Conservation (phyloP, 2,329 filamentous ascomycete genomes). For the Aspergillus nomiae region DNA sequence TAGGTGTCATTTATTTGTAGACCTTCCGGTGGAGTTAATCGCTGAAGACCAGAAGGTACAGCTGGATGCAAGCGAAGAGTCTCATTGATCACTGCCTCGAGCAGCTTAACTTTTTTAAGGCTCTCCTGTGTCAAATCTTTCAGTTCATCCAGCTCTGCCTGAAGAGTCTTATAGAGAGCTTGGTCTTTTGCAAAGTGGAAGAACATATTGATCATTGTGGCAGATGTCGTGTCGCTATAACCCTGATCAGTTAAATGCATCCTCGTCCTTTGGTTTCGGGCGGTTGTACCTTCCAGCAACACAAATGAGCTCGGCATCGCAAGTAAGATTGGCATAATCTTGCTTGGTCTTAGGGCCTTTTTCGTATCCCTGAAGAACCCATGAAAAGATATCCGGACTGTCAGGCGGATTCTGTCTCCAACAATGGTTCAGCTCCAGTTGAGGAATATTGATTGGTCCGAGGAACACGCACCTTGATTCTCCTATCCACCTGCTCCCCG, state of each 20-base stretch:
- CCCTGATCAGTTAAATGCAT: too few species aligned
- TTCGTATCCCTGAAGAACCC: constrained; percentile 13
- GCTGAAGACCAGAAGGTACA: constrained; percentile 6
- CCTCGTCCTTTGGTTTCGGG: too few species aligned
- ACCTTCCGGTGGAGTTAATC: constrained; percentile 13
- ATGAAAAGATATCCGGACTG: constrained; percentile 19
- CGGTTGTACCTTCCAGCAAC: constrained; percentile 26
- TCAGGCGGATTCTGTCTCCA: constrained; percentile 15
- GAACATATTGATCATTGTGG: constrained; percentile 9
- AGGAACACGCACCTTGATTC: background rate
- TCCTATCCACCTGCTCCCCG: background rate
- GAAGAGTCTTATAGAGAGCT: background rate
- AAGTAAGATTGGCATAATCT: constrained; percentile 15
- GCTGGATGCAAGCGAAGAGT: constrained; percentile 11
- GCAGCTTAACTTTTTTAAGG: background rate
- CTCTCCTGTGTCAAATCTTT: constrained; percentile 7
- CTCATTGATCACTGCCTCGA: constrained; percentile 25
- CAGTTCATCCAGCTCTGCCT: constrained; percentile 10
- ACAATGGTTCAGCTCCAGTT: too few species aligned
- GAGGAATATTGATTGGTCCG: too few species aligned
- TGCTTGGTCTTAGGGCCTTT: constrained; percentile 11
- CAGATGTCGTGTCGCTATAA: constrained; percentile 12
- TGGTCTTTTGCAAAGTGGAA: constrained; percentile 8
- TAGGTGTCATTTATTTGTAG: constrained; percentile 5
- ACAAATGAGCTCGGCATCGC: constrained; percentile 24